Percentiles rank a stretch among this genome's conserved stretches.
phyloP scores from a whole-genome alignment of 257 asterid species.

The Paulownia fortunei region DNA sequence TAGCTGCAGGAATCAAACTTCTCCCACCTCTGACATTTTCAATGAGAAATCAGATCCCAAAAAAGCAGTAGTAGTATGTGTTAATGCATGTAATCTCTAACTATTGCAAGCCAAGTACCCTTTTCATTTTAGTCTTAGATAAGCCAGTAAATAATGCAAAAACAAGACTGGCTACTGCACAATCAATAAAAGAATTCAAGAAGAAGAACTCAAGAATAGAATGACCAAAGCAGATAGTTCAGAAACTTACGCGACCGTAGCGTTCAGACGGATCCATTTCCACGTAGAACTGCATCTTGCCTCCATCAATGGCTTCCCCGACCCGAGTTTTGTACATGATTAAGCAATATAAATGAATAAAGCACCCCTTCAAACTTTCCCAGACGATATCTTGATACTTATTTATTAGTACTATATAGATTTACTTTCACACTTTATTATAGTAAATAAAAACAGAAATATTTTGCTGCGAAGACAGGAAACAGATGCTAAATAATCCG shows the following conservation, averaged over 20 bases:
- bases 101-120: not conserved
- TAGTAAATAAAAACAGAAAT: not conserved
- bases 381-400: not conserved
- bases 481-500: conserved; percentile 61
- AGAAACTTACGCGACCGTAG: conserved; percentile 78
- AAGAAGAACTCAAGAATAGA: not conserved
- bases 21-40: not conserved
- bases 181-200: not conserved
- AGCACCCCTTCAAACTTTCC: not conserved
- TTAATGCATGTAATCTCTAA: no score
- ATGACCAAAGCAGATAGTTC: not conserved
- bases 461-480: not conserved
- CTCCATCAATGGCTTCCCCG: conserved; percentile 39
- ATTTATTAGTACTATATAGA: not conserved
- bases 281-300: conserved; percentile 50
- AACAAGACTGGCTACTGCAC: not conserved
- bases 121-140: not conserved
- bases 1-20: no score
- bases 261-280: conserved; percentile 83
- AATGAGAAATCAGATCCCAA: conserved; percentile 14
- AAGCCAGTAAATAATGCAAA: not conserved
- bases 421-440: not conserved
- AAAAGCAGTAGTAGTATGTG: not conserved
- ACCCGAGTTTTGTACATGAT: conserved; percentile 50
- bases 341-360: not conserved